Conservation (phyloP, 1,284 basidiomycete species). For the Sporisorium sorghi region DNA sequence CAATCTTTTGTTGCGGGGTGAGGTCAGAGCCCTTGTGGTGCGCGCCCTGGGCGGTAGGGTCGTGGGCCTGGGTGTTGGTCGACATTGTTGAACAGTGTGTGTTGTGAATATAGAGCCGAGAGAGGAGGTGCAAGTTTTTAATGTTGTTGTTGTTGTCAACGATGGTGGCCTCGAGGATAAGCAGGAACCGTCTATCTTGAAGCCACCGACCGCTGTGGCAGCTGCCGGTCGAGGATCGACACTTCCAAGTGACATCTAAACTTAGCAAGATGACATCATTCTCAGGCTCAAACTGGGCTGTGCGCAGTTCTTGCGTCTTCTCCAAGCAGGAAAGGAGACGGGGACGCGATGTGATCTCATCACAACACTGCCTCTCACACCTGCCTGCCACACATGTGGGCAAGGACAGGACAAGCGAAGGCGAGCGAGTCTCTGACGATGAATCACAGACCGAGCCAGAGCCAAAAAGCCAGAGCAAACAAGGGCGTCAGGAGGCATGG, state of each 20-base stretch:
- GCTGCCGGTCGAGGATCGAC: no score
- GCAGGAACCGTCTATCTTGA: no score
- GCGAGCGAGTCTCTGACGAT: not conserved
- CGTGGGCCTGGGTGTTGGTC: conserved; percentile 42
- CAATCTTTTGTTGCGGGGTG: conserved; percentile 55
- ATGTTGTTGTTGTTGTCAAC: no score
- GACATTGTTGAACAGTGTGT: conserved; percentile 23
- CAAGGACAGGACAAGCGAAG: not conserved
- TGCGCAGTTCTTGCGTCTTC: no score
- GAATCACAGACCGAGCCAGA: not conserved
- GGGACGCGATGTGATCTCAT: conserved; percentile 13
- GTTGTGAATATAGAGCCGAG: not conserved
- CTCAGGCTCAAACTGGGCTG: no score
- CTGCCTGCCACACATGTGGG: no score
- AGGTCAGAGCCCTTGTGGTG: conserved; percentile 37
- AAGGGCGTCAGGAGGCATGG: no score
- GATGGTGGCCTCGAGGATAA: no score
- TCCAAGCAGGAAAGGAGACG: no score
- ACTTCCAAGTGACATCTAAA: no score
- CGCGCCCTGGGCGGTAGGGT: conserved; percentile 55
- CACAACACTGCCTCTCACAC: conserved; percentile 3
- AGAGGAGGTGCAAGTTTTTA: not conserved
- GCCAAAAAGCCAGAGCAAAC: not conserved
- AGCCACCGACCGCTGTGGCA: no score
- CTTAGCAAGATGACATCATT: conserved; percentile 1